Conservation (phyloP, 371 early-diverging fungal genomes). For the Mortierella sp. region DNA sequence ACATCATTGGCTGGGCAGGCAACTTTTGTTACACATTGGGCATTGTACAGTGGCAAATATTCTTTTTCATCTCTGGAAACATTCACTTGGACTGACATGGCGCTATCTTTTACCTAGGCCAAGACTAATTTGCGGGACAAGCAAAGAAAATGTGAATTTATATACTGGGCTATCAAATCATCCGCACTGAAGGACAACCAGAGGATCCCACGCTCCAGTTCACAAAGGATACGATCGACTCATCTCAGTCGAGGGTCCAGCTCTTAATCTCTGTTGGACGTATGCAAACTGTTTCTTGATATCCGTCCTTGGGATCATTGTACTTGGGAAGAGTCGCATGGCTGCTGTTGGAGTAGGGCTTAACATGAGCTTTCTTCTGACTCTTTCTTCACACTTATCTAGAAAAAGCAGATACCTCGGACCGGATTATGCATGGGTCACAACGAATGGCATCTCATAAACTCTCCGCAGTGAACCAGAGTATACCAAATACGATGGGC, state of each 20-base stretch:
- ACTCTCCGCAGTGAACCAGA: neutral
- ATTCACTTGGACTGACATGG: neutral
- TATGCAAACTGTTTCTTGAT: too few species aligned
- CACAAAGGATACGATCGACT: slow-evolving; percentile 2
- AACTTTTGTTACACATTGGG: neutral
- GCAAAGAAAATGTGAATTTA: slow-evolving; percentile 19
- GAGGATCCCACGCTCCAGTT: slow-evolving; percentile 11
- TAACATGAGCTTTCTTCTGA: neutral
- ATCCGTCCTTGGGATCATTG: too few species aligned
- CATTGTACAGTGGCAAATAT: too few species aligned
- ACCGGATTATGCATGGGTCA: slow-evolving; percentile 33
- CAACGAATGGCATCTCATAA: slow-evolving; percentile 20
- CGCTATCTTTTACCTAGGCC: neutral
- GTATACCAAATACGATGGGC: slow-evolving; percentile 19
- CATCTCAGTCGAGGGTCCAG: slow-evolving; percentile 27
- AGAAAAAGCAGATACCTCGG: slow-evolving; percentile 19
- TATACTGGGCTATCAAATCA: neutral
- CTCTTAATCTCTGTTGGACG: slow-evolving; percentile 14
- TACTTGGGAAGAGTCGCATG: too few species aligned
- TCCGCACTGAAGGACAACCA: neutral
- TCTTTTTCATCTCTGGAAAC: neutral
- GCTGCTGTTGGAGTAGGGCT: too few species aligned
- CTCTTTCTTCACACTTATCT: neutral
- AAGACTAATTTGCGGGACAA: neutral
- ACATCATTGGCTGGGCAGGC: slow-evolving; percentile 57